Conservation (phyloP, 2,329 filamentous ascomycete species). For the Magnaporthiopsis rhizophila region DNA sequence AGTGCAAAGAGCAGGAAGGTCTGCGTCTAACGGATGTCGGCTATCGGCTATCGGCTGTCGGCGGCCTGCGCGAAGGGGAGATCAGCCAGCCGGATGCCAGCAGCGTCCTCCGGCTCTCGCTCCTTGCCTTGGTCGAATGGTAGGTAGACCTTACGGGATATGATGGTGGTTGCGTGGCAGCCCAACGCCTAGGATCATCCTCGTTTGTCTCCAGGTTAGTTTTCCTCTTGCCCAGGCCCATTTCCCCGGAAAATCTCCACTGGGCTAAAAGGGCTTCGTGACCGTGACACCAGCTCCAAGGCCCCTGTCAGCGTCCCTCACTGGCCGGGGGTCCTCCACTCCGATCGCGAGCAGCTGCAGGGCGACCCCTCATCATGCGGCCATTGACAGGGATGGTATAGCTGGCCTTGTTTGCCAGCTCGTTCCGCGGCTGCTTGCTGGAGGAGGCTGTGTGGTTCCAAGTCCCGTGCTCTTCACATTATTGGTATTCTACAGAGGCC, state of each 20-base stretch:
- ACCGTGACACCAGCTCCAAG: neutral
- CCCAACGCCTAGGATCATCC: neutral
- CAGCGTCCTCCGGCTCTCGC: neutral
- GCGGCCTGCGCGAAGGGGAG: neutral
- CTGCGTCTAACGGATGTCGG: no score
- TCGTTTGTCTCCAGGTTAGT: neutral
- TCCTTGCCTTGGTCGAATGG: neutral
- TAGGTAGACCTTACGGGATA: neutral
- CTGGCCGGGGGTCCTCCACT: neutral
- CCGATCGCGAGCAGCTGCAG: neutral
- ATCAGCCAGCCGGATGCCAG: neutral
- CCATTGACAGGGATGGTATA: neutral
- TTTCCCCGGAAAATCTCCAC: slow-evolving; percentile 16
- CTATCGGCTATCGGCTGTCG: neutral
- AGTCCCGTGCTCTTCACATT: neutral
- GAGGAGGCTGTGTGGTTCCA: neutral
- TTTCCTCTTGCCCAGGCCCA: neutral
- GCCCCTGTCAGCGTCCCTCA: slow-evolving; percentile 1
- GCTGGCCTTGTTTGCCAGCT: neutral
- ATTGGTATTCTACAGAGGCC: neutral
- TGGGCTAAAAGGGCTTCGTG: neutral
- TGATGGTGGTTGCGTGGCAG: neutral
- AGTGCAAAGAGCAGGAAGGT: neutral
- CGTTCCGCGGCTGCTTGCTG: neutral
- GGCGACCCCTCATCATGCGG: neutral